Conservation (phyloP, 2,329 filamentous ascomycete genomes). For the Stagonosporopsis tanaceti region DNA sequence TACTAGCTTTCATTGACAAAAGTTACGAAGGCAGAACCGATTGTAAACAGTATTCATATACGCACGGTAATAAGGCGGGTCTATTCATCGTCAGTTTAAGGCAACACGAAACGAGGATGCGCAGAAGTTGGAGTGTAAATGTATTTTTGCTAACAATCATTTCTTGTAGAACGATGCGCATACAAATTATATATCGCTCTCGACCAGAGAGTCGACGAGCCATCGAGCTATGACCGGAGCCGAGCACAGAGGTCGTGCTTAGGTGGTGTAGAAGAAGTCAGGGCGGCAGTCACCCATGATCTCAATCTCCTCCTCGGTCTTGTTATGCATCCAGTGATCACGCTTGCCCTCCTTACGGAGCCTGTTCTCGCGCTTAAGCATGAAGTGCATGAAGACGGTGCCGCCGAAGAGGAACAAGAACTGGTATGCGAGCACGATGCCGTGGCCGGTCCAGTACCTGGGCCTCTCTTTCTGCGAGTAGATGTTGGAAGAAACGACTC, state of each 20-base stretch:
- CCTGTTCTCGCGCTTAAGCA: constrained; percentile 73
- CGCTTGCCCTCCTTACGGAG: constrained; percentile 70
- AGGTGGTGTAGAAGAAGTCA: constrained; percentile 75
- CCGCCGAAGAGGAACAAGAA: constrained; percentile 75
- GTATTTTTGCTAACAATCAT: constrained; percentile 8
- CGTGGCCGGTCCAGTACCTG: constrained; percentile 76
- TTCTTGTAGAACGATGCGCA: constrained; percentile 6
- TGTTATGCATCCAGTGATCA: constrained; percentile 72
- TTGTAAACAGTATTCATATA: neutral
- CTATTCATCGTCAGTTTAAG: too few species aligned
- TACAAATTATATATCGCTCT: neutral
- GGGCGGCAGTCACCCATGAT: constrained; percentile 72
- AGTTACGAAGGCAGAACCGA: too few species aligned
- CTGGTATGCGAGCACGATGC: constrained; percentile 76
- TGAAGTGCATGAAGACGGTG: constrained; percentile 68
- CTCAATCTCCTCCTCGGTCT: constrained; percentile 69
- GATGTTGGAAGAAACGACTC: constrained; percentile 84
- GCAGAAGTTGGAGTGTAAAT: neutral
- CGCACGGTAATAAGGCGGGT: too few species aligned
- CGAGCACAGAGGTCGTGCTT: constrained; percentile 5
- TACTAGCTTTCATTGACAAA: too few species aligned
- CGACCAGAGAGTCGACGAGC: neutral
- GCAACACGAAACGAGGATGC: neutral
- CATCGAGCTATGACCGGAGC: neutral
- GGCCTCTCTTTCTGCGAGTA: constrained; percentile 69